Percentiles rank a stretch among this genome's conserved stretches.
Conservation (phyloP, 306 rosid species). For the Rosa multiflora region DNA sequence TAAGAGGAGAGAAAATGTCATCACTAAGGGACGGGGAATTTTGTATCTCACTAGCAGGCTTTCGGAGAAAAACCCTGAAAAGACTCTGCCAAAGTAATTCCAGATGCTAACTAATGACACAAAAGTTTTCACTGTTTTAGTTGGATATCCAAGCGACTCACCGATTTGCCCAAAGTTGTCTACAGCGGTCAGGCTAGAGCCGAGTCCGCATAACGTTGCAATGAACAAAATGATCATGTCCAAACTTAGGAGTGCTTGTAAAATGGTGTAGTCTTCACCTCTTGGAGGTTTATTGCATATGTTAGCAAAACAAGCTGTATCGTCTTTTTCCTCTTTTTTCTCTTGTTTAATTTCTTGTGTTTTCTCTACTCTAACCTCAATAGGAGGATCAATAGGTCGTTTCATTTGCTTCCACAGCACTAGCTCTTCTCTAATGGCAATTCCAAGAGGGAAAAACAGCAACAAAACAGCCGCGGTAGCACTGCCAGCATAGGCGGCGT, state of each 20-base stretch:
- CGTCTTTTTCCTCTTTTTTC: neutral
- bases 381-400: neutral
- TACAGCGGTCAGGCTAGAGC: slow-evolving; percentile 12
- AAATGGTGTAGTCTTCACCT: slow-evolving; percentile 51
- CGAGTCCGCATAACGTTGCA: slow-evolving; percentile 7
- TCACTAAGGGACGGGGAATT: slow-evolving; percentile 17
- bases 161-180: slow-evolving; percentile 25
- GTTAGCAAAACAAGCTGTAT: slow-evolving; percentile 12
- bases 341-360: neutral
- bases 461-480: slow-evolving; percentile 25
- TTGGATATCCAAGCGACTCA: slow-evolving; percentile 3
- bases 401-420: slow-evolving; percentile 27
- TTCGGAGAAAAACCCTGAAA: slow-evolving; percentile 16
- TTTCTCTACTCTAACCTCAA: slow-evolving; percentile 12
- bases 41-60: slow-evolving; percentile 7
- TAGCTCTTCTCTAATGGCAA: slow-evolving; percentile 38
- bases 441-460: slow-evolving; percentile 32
- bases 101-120: slow-evolving; percentile 15
- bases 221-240: slow-evolving; percentile 38
- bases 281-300: slow-evolving; percentile 30
- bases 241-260: slow-evolving; percentile 40
- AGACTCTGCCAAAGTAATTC: slow-evolving; percentile 22
- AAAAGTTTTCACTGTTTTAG: slow-evolving; percentile 4
- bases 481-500: slow-evolving; percentile 30
- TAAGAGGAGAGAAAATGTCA: slow-evolving; percentile 17